Conservation (phyloP, 495 filamentous ascomycete species). For the Poronia punctata region DNA sequence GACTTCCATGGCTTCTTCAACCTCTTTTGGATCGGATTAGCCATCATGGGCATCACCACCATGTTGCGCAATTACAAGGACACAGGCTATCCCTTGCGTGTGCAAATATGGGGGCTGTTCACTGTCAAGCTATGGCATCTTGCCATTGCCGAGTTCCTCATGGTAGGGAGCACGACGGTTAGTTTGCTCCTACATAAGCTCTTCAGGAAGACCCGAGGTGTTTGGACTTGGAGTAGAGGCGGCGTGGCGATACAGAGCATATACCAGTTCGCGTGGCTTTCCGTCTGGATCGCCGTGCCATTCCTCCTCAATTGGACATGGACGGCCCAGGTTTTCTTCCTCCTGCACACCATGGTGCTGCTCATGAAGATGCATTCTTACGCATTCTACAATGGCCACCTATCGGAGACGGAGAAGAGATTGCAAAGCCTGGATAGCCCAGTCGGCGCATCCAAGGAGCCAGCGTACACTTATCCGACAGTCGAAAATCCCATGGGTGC, state of each 20-base stretch:
- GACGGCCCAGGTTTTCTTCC: slow-evolving; percentile 93
- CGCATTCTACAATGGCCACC: slow-evolving; percentile 94
- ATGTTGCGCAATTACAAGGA: slow-evolving; percentile 90
- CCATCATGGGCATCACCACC: slow-evolving; percentile 93
- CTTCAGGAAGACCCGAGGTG: slow-evolving; percentile 46
- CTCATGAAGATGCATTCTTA: slow-evolving; percentile 99
- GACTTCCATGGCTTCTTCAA: slow-evolving; percentile 97
- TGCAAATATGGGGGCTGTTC: slow-evolving; percentile 81
- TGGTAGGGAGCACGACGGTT: slow-evolving; percentile 70
- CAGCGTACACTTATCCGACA: slow-evolving; percentile 71
- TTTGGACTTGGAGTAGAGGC: slow-evolving; percentile 63
- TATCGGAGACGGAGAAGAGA: slow-evolving; percentile 76
- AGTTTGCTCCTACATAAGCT: slow-evolving; percentile 68
- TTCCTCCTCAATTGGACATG: slow-evolving; percentile 84
- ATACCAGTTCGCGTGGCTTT: slow-evolving; percentile 72
- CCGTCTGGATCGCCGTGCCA: slow-evolving; percentile 80
- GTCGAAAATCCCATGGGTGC: slow-evolving; percentile 46
- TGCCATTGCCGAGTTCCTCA: slow-evolving; percentile 71
- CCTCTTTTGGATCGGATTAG: slow-evolving; percentile 92
- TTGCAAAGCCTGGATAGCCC: slow-evolving; percentile 74
- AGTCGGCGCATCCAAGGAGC: slow-evolving; percentile 56
- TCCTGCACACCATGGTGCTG: slow-evolving; percentile 80
- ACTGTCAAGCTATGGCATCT: slow-evolving; percentile 82
- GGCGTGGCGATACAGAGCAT: slow-evolving; percentile 78
- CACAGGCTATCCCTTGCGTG: slow-evolving; percentile 75